Conservation (phyloP, 768 basidiomycete genomes). For the Sporobolomyces pararoseus region DNA sequence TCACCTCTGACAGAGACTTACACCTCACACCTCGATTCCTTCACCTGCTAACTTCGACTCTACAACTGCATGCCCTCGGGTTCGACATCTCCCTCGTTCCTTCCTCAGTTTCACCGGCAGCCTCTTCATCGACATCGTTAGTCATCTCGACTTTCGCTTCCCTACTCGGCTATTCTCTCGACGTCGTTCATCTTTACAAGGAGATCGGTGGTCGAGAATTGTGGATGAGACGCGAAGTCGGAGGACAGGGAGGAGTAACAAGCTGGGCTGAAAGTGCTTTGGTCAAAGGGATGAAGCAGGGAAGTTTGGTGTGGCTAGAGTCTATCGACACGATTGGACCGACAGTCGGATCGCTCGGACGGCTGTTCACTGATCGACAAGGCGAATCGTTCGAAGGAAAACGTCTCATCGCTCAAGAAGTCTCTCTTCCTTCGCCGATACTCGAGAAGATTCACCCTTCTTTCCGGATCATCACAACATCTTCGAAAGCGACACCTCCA, state of each 20-base stretch:
- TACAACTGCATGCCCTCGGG: constrained; percentile 31
- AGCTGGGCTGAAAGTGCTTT: constrained; percentile 20
- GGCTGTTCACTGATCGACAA: constrained; percentile 31
- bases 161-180: constrained; percentile 27
- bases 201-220: constrained; percentile 36
- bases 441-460: constrained; percentile 26
- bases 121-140: constrained; percentile 29
- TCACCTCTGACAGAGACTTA: neutral
- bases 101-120: neutral
- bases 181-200: constrained; percentile 34
- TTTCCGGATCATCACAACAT: constrained; percentile 35
- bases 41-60: constrained; percentile 29
- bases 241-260: constrained; percentile 20
- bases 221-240: constrained; percentile 33
- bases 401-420: constrained; percentile 2
- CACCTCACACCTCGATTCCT: constrained; percentile 29
- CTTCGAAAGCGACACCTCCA: constrained; percentile 22
- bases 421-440: neutral
- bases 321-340: constrained; percentile 33
- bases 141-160: constrained; percentile 24
- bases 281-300: constrained; percentile 13
- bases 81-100: constrained; percentile 37
- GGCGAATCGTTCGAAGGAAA: constrained; percentile 35
- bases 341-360: constrained; percentile 16
- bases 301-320: constrained; percentile 30